A percentile compares a stretch with the other conserved stretches of the same genome.
Evolutionary conservation across 768 basidiomycete species (phyloP).

Genomic region (Boletus huronensis): DNA sequence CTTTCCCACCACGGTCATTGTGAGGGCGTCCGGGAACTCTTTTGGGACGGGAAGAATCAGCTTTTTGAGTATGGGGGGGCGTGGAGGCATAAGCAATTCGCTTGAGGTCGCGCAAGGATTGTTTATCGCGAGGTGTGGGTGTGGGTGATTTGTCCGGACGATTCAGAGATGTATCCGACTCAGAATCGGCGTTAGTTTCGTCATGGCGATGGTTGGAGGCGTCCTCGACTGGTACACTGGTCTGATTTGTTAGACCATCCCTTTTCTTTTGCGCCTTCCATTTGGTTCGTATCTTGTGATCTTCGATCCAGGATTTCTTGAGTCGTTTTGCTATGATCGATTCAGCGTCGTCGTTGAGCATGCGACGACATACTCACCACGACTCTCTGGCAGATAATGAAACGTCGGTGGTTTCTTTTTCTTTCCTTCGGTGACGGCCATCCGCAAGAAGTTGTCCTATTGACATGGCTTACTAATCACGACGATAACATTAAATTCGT

Average conservation of each 20-base stretch:
- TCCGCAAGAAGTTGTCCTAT: neutral
- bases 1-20: constrained; percentile 29
- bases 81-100: constrained; percentile 58
- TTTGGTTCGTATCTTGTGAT: constrained; percentile 70
- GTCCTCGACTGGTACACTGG: neutral
- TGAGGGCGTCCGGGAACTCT: constrained; percentile 10
- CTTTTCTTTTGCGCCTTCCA: constrained; percentile 71
- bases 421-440: constrained; percentile 11
- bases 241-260: constrained; percentile 32
- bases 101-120: constrained; percentile 56
- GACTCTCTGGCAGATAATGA: constrained; percentile 56
- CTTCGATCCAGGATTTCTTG: constrained; percentile 77
- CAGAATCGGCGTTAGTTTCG: neutral
- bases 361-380: constrained; percentile 46
- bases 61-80: constrained; percentile 56
- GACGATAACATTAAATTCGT: constrained; percentile 22
- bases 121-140: constrained; percentile 3
- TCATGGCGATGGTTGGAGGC: neutral
- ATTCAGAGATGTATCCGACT: neutral
- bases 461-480: constrained; percentile 25
- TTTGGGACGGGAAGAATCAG: constrained; percentile 38
- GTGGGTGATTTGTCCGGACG: constrained; percentile 2
- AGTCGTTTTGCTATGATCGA: constrained; percentile 63
- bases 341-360: constrained; percentile 1
- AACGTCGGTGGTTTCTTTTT: constrained; percentile 66